A percentile compares a stretch with the other conserved stretches of the same genome.
These are phyloP conservation scores for Alternaria alternata DNA, from an alignment of 2,329 filamentous ascomycete species.

Conservation along the genomic window DNA sequence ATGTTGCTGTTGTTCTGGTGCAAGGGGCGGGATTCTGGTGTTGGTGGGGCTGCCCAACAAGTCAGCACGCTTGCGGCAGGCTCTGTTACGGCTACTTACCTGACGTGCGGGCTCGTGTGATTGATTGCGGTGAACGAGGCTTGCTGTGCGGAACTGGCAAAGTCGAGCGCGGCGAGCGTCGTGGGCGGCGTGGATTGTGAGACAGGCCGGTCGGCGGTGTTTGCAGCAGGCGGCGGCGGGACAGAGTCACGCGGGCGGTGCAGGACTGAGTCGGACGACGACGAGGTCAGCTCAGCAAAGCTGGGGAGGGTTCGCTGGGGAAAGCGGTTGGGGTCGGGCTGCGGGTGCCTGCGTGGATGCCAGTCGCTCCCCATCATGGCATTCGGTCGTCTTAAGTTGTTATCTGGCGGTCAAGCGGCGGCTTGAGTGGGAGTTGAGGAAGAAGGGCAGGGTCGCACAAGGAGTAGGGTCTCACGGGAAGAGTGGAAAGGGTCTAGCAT, in stretches of 20 bases:
- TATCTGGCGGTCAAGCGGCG: slow-evolving; percentile 11
- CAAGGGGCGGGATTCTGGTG: slow-evolving; percentile 13
- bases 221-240: slow-evolving; percentile 1
- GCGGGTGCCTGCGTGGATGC: slow-evolving; percentile 20
- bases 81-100: slow-evolving; percentile 16
- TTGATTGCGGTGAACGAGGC: slow-evolving; percentile 24
- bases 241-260: slow-evolving; percentile 24
- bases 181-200: slow-evolving; percentile 14
- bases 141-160: slow-evolving; percentile 7
- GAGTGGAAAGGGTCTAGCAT: slow-evolving; percentile 18
- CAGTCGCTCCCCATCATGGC: slow-evolving; percentile 28
- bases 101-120: slow-evolving; percentile 26
- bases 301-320: slow-evolving; percentile 30
- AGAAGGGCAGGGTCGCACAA: slow-evolving; percentile 16
- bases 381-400: slow-evolving; percentile 11
- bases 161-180: not conserved
- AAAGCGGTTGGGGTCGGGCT: slow-evolving; percentile 17
- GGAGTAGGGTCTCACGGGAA: slow-evolving; percentile 15
- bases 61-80: slow-evolving; percentile 17
- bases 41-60: slow-evolving; percentile 19
- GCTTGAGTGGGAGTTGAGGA: slow-evolving; percentile 6
- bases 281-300: slow-evolving; percentile 34
- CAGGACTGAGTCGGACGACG: slow-evolving; percentile 25
- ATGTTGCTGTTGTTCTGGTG: not conserved
- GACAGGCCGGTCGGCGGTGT: slow-evolving; percentile 13